Base-by-base conservation (phyloP, 192 early-diverging fungal species). In the Backusella mclennaniae region DNA sequence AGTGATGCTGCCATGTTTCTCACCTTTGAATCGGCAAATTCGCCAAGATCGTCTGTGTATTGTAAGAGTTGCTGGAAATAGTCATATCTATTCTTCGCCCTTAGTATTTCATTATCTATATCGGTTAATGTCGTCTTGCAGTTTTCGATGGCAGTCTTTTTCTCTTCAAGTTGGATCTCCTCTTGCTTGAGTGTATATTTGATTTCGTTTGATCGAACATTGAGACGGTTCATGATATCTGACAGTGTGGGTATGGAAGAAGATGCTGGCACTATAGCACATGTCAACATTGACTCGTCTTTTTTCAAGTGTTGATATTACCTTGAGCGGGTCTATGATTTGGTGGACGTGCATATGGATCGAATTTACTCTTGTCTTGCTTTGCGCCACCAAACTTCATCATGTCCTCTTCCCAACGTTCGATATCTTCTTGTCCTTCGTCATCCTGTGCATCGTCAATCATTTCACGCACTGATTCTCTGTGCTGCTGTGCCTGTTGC, bases 21-120 rank as follows among this genome's bases (percentile, higher is more conserved):
- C 71, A 86, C 85, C 76, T 90, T 90, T 66, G 80, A 84, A 73
- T 90, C 89, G 36, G 88, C 81, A 56, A 90, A 86, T 23, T 85
- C 84, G 1, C 81, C 87, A 53, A 90, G 71, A 71, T 88, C 83
- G 9, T 84, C 79, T 31, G 85, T 80, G 68, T 81, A 87, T 1
- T 81, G 77, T 35, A 78, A 79, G 9, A 88, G 69, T 36, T 86
- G 81, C 36, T 88, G 87, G 69, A 85, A 90, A 71, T 88, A 90
- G 17, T 81, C 85, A 71, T 88, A 90, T 33, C 87, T 82, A 14
- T 70, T 66, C 41, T 83, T 84, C 0, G 75, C 73, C 4, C 76
- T 78, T 66, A 84, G 35, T 26, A 90, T 79, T 42, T 82, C 85
- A 1, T 76, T 82, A 1, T 79, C 82, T 2, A 84, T 46, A 17